A percentile compares a stretch with the other conserved stretches of the same genome.
These are phyloP conservation scores for Zygoascus bituminiphila DNA, from an alignment of 805 yeast genomes.

Conservation along the genomic window DNA sequence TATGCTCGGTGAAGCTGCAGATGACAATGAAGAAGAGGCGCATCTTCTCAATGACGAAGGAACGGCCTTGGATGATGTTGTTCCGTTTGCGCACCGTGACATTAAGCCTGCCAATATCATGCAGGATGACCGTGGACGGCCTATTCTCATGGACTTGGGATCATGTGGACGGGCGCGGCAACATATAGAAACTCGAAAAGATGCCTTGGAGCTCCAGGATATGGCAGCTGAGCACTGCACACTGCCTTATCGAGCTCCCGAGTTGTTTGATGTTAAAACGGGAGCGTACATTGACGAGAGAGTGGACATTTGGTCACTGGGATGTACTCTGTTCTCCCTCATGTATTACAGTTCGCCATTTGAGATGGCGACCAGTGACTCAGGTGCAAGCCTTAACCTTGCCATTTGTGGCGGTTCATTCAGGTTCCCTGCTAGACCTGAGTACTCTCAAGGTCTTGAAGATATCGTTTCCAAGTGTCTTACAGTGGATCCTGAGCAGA, in stretches of 20 bases:
- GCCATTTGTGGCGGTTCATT: conserved; percentile 67
- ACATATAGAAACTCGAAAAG: conserved; percentile 48
- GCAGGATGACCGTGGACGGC: conserved; percentile 63
- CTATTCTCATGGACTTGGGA: conserved; percentile 80
- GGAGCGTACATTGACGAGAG: conserved; percentile 59
- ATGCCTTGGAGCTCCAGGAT: conserved; percentile 72
- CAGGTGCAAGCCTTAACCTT: conserved; percentile 72
- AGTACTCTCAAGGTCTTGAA: conserved; percentile 49
- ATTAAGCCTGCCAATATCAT: conserved; percentile 84
- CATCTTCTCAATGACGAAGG: conserved; percentile 24
- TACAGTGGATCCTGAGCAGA: conserved; percentile 45
- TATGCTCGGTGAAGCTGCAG: background rate
- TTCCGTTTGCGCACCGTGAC: conserved; percentile 79
- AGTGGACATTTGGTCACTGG: conserved; percentile 87
- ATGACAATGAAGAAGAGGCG: conserved; percentile 9
- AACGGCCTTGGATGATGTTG: conserved; percentile 48
- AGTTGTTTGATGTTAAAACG: conserved; percentile 66
- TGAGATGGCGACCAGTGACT: conserved; percentile 69
- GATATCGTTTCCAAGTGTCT: conserved; percentile 54
- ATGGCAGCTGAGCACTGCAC: conserved; percentile 79
- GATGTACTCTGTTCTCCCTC: conserved; percentile 71
- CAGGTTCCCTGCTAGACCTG: conserved; percentile 44
- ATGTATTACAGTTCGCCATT: conserved; percentile 81
- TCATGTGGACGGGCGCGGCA: conserved; percentile 61
- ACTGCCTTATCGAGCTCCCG: conserved; percentile 85